Percentiles rank a stretch among this genome's conserved stretches.
Evolutionary conservation across 495 filamentous ascomycete genomes (phyloP).

Genomic region (Tuber borchii): DNA sequence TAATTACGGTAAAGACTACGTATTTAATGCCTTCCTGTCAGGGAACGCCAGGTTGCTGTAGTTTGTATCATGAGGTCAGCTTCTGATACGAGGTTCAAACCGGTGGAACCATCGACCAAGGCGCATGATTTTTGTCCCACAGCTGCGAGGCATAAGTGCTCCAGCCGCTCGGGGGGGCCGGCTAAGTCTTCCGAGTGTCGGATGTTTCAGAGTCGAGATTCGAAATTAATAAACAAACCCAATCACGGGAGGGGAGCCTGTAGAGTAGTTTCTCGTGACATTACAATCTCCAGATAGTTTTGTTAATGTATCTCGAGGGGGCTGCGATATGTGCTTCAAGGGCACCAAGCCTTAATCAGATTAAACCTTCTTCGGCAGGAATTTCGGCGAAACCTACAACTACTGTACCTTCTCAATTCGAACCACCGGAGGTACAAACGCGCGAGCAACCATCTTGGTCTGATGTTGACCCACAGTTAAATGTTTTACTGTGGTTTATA

Average conservation of each 20-base stretch:
- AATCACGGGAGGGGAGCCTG: not conserved
- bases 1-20: not conserved
- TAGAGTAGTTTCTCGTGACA: not conserved
- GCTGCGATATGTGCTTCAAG: not conserved
- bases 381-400: not conserved
- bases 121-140: not conserved
- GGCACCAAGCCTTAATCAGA: not conserved
- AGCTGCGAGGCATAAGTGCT: not conserved
- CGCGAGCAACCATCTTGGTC: not conserved
- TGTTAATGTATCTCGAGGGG: not conserved
- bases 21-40: not conserved
- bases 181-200: not conserved
- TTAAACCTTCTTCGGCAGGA: not conserved
- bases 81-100: not conserved
- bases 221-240: not conserved
- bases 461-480: not conserved
- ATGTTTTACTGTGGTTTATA: not conserved
- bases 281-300: not conserved
- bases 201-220: not conserved
- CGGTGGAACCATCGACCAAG: too few species aligned
- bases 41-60: not conserved
- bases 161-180: not conserved
- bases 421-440: not conserved
- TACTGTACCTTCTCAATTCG: not conserved
- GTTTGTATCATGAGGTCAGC: not conserved